Evolutionary conservation across 2,329 filamentous ascomycete species (phyloP), one percentile per base, ranked within the genome.

Genomic region (Cladophialophora exuberans): DNA sequence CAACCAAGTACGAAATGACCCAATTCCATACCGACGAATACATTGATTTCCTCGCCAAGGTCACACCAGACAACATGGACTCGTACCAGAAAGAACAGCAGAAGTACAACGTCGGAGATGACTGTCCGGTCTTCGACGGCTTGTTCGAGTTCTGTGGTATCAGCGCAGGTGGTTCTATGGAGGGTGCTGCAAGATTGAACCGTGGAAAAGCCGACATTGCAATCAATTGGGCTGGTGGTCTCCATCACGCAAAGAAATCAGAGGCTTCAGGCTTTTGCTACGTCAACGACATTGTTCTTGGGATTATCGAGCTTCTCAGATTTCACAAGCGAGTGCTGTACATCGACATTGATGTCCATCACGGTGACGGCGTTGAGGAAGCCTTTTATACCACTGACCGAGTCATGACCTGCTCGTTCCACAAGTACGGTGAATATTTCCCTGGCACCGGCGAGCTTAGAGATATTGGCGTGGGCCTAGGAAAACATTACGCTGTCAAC

Each of bases 51-150:
- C 76, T 88, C 38, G 83, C 83, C 59, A 96, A 95, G 66, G 94
- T 99, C 52, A 97, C 94, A 0, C 95, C 94, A 1, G 94, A 99
- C 76, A 99, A 99, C 70, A 97, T 97, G 90, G 95, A 99, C 65
- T 83, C 83, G 62, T 97, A 90, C 69, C 83, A 87, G 64, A 89
- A 92, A 65, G 94, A 99, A 71, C 92, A 97, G 71, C 87, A 89
- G 83, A 84, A 79, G 63, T 88, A 86, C 73, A 87, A 87, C 57
- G 84, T 87, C 52, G 84, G 84, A 50, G 85, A 81, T 52, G 79
- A 81, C 61, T 81, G 78, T 64, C 85, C 85, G 1, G 85, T 88
- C 0, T 88, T 88, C 58, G 85, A 88, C 63, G 85, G 85, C 13
- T 74, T 88, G 13, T 88, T 87, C 60, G 84, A 88, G 66, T 88